Percentiles rank a stretch among this genome's conserved stretches.
These are phyloP conservation scores for Kingdonia uniflora DNA, from an alignment of 164 flowering plant species.

Conservation along the genomic window DNA sequence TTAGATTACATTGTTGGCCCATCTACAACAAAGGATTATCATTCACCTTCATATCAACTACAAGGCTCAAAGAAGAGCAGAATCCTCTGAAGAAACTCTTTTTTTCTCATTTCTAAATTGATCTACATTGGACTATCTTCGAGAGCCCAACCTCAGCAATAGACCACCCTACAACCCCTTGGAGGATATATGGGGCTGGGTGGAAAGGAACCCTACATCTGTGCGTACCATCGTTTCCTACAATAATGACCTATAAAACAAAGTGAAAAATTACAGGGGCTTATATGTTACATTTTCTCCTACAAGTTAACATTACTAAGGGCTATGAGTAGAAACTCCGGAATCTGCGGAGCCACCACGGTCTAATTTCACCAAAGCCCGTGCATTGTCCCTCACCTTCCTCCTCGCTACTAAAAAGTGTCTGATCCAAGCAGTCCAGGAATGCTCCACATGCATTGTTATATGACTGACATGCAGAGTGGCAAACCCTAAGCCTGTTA, in stretches of 20 bases:
- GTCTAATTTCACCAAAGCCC: slow-evolving; percentile 52
- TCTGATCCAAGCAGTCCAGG: slow-evolving; percentile 94
- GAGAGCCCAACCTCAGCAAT: background rate
- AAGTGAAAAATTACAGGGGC: slow-evolving; percentile 32
- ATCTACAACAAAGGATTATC: too few relatives aligned
- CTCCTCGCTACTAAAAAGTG: slow-evolving; percentile 73
- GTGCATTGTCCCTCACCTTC: slow-evolving; percentile 88
- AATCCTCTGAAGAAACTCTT: background rate
- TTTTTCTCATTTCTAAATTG: background rate
- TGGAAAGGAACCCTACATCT: slow-evolving; percentile 24
- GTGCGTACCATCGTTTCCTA: slow-evolving; percentile 26
- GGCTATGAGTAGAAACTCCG: slow-evolving; percentile 21
- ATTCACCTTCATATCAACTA: too few relatives aligned
- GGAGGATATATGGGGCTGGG: slow-evolving; percentile 21
- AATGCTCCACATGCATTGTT: slow-evolving; percentile 91
- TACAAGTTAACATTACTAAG: slow-evolving; percentile 7
- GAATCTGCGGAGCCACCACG: slow-evolving; percentile 50
- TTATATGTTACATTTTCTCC: slow-evolving; percentile 40
- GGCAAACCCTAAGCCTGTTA: slow-evolving; percentile 90
- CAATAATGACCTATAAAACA: slow-evolving; percentile 14
- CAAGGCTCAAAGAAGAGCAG: too few relatives aligned
- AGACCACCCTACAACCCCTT: slow-evolving; percentile 7
- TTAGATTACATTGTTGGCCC: too few relatives aligned
- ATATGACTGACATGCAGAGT: slow-evolving; percentile 86
- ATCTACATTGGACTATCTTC: slow-evolving; percentile 2